Evolutionary conservation across 345 rosid genomes (phyloP), one percentile per base, ranked within the genome.

Genomic region (Eucalyptus caleyi): DNA sequence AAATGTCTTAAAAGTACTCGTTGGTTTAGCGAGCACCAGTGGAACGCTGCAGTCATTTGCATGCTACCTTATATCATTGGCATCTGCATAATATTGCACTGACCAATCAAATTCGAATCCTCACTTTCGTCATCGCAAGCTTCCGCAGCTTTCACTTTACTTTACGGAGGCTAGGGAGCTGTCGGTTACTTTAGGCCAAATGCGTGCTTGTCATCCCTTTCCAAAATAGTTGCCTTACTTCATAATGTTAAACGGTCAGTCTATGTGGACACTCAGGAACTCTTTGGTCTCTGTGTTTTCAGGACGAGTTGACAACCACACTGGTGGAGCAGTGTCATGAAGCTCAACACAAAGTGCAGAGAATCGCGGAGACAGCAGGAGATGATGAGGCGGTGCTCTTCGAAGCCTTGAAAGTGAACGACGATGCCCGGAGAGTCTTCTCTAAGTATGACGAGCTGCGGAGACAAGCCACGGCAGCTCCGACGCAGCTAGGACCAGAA

Each of bases 341-440:
- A 62, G 94, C 97, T 40, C 96, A 93, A 82, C 87, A 80, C 60
- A 93, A 92, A 5, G 94, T 97, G n/a, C 98, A 92, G 90, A 92
- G 97, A 93, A 95, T 97, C 82, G 93, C 96, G 16, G 98, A 95
- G 91, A 93, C 96, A 24, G 93, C 89, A 60, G 98, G 97, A 89
- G 96, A 95, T 49, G 92, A 96, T 19, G 99, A 97, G 93, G 97
- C 97, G 32, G 23, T 94, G 88, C 94, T 97, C 19, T 97, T 96
- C 56, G 96, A 94, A 93, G 98, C 98, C 88, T 91, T 96, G 94
- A 96, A 94, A 89, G 96, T 95, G 89, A 97, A 96, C 45, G 98
- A 96, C 34, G 97, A 97, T 90, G 92, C 96, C 86, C 96, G 92
- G 92, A 95, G 95, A 90, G 96, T 91, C 77, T 93, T 95, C 42